Base-by-base conservation (phyloP, 2,329 filamentous ascomycete species). In the Phaeoacremonium minimum region DNA sequence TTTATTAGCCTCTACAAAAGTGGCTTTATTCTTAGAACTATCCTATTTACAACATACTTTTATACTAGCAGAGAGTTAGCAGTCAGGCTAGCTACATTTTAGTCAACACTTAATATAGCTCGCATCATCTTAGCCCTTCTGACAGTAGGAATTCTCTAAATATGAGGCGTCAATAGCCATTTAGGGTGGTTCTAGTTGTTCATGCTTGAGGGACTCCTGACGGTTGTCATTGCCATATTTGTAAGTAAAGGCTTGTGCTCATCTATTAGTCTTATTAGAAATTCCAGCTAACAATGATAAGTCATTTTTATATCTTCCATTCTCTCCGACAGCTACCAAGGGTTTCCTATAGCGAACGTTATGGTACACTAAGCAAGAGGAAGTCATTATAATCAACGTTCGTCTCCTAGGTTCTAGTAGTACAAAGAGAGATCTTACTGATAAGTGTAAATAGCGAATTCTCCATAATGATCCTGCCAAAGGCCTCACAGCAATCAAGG, bases 21-120 rank as follows among this genome's bases (percentile, higher is more conserved):
- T 12, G 75, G 75, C 4, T 79, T 77, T 45, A 77, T 79, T 35
- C 75, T 74, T 3, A 73, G 71, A 44, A 73, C 71, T 8, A 75
- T 84, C 33, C 64, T 83, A 2, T 86, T 84, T 53, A 66, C 84
- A 2, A 80, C 76, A 3, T 87, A 87, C 56, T 88, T 83, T 57
- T 88, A 86, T 61, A 87, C 74, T 4, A 76, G 75, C 2, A 69
- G 67, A 35, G 84, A 88, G 51, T 61, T 88, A 1, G 80, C 83
- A 0, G 69, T 75, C 19, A 74, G 85, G 0, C 64, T 88, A 8
- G 77, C 78, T 30, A 80, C 70, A 49, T 87, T 87, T 57, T 88
- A 83, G 84, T 66, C 65, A 1, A 69, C 66, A 3, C 56, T 71
- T 17, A 69, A 56, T 48, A 15, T 64, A 55, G 45, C 64, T 46